Conservation (phyloP, 2,329 filamentous ascomycete genomes). For the Fusarium marasasianum region DNA sequence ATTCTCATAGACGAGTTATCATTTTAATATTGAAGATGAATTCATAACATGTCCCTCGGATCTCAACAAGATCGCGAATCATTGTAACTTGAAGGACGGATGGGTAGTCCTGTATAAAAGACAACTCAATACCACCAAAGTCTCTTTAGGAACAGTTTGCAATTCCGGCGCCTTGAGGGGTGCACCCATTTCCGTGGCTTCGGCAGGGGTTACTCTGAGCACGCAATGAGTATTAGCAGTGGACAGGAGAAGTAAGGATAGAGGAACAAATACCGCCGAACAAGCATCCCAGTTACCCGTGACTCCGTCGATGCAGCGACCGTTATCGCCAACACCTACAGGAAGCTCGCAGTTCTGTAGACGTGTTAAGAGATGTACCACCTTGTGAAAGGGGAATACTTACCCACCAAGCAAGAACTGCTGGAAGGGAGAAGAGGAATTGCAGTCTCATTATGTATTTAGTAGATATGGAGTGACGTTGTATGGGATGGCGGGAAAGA, state of each 20-base stretch:
- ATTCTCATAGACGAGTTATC: background rate
- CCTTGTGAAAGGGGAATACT: background rate
- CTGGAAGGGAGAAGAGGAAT: background rate
- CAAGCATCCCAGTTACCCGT: background rate
- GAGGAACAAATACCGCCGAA: too few relatives aligned
- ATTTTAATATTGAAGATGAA: fast-evolving
- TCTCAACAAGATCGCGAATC: fast-evolving
- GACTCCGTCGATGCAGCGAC: background rate
- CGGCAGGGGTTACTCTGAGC: too few relatives aligned
- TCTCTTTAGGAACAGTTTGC: background rate
- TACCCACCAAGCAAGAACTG: background rate
- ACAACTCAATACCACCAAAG: too few relatives aligned
- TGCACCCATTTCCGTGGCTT: background rate
- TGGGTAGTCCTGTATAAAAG: too few relatives aligned
- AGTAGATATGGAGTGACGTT: fast-evolving
- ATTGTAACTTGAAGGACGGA: fast-evolving
- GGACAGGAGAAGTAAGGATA: too few relatives aligned
- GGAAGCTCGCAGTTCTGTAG: background rate
- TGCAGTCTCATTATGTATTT: background rate
- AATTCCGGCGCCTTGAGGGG: fast-evolving
- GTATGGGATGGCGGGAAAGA: background rate
- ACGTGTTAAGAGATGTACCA: background rate
- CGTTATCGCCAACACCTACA: background rate
- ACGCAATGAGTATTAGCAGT: too few relatives aligned
- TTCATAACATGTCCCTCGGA: fast-evolving